Evolutionary conservation across 441 rosid genomes (phyloP), one percentile per base, ranked within the genome.

Genomic region (Manihot esculenta): DNA sequence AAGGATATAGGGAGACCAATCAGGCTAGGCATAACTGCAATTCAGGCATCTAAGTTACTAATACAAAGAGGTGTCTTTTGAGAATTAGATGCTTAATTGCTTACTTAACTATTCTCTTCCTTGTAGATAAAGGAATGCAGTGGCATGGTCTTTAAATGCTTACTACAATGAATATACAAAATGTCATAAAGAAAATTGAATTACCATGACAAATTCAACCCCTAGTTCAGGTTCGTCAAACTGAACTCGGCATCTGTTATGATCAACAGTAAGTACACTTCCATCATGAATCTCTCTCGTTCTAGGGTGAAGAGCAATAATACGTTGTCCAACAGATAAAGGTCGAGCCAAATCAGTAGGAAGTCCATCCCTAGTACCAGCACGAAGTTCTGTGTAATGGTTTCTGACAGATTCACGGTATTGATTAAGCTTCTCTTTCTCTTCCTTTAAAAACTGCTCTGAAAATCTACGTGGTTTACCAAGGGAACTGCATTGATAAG

Each of bases 381-480:
- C 79, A 65, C 90, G 92, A 70, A 96, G 93, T 77, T 89, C 97
- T 57, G 89, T 75, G 78, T 94, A 96, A 74, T 92, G 94, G 72
- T 84, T 84, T 74, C 99, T 83, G 75, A 92, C 99, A 69, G 96
- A 89, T 76, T 96, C 98, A 24, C 99, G 90, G 76, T 94, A 94
- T 63, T 83, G 93, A 77, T 85, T 78, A 54, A 94, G 99, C 82
- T 96, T 96, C 80, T 84, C 89, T 76, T 86, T 84, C 80, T 96
- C 99, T 76, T 94, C 97, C 72, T 72, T 75, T 53, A 92, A 79
- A 82, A 96, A 94, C 68, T 89, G 85, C 73, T 86, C 92, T 69
- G 98, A 96, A 76, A 96, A 90, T 83, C 99, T 89, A 72, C 99
- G 87, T 24, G 99, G 99, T 79, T 89, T 92, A 67, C 99, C 99